phyloP scores from a whole-genome alignment of 805 yeast species.

The Candida pseudofarinosa region DNA sequence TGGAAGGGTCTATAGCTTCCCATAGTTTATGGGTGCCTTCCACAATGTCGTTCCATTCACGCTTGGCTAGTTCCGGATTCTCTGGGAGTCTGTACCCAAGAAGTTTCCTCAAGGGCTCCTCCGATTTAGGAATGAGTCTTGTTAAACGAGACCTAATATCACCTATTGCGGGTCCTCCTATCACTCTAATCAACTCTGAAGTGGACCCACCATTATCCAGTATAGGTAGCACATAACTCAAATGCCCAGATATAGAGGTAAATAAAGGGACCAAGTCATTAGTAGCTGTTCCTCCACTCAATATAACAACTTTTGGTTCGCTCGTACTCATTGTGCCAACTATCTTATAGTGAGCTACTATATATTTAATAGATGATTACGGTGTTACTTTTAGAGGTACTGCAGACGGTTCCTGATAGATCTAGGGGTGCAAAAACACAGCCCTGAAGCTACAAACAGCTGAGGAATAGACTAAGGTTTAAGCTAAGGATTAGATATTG shows the following conservation, averaged over 20 bases:
- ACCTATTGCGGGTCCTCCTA: slow-evolving; percentile 96
- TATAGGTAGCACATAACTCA: slow-evolving; percentile 74
- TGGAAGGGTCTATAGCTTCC: slow-evolving; percentile 54
- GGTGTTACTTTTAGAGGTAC: no score
- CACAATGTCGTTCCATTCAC: slow-evolving; percentile 73
- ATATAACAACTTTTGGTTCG: slow-evolving; percentile 24
- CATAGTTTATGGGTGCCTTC: slow-evolving; percentile 76
- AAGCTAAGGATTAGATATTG: no score
- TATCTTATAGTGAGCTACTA: not conserved
- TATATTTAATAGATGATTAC: not conserved
- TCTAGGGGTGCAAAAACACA: no score
- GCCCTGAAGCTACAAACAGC: no score
- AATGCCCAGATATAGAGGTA: slow-evolving; percentile 36
- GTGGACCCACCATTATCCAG: slow-evolving; percentile 96
- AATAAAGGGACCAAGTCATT: slow-evolving; percentile 67
- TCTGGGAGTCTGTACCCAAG: slow-evolving; percentile 48
- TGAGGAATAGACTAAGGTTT: no score
- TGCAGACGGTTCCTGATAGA: no score
- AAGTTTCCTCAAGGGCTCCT: slow-evolving; percentile 28
- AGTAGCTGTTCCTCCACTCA: slow-evolving; percentile 89
- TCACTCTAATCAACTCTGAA: slow-evolving; percentile 75
- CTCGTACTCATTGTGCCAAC: not conserved
- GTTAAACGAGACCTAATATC: slow-evolving; percentile 82
- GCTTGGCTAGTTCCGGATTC: slow-evolving; percentile 49
- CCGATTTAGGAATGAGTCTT: slow-evolving; percentile 58